Evolutionary conservation across 768 basidiomycete species (phyloP).

Genomic region (Boletus edulis): DNA sequence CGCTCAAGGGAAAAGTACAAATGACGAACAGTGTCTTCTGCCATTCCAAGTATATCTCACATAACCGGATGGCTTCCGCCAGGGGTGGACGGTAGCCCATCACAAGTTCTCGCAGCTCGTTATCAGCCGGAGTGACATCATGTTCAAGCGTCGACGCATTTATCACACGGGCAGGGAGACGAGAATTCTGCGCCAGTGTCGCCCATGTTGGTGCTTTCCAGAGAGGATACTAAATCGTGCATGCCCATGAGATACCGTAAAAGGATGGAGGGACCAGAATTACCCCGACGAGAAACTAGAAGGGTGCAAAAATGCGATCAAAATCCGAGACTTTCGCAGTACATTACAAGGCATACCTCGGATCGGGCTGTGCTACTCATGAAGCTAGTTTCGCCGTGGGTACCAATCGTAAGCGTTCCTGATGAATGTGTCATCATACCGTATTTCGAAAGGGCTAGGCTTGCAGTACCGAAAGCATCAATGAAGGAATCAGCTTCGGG

Average conservation of each 20-base stretch:
- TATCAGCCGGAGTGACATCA: conserved; percentile 28
- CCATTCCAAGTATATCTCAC: conserved; percentile 63
- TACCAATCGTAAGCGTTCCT: conserved; percentile 61
- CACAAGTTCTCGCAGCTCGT: conserved; percentile 42
- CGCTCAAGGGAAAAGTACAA: background rate
- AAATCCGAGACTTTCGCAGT: background rate
- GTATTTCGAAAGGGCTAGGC: background rate
- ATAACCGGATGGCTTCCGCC: conserved; percentile 57
- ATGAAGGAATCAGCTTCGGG: conserved; percentile 44
- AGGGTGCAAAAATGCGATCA: background rate
- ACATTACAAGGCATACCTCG: conserved; percentile 46
- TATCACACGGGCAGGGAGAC: conserved; percentile 41
- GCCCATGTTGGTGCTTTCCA: conserved; percentile 12
- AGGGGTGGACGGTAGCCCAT: conserved; percentile 51
- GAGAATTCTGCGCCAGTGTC: conserved; percentile 26
- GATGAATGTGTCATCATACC: background rate
- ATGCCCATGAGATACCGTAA: background rate
- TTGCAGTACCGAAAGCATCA: conserved; percentile 46
- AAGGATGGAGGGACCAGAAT: background rate
- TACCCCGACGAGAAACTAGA: conserved; percentile 60
- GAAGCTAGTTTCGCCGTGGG: conserved; percentile 52
- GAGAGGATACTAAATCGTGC: conserved; percentile 24
- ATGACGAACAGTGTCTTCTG: conserved; percentile 54
- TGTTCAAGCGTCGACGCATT: conserved; percentile 36
- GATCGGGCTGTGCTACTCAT: conserved; percentile 65